Conservation (phyloP, 2,329 filamentous ascomycete species). For the Lasiodiplodia citricola region DNA sequence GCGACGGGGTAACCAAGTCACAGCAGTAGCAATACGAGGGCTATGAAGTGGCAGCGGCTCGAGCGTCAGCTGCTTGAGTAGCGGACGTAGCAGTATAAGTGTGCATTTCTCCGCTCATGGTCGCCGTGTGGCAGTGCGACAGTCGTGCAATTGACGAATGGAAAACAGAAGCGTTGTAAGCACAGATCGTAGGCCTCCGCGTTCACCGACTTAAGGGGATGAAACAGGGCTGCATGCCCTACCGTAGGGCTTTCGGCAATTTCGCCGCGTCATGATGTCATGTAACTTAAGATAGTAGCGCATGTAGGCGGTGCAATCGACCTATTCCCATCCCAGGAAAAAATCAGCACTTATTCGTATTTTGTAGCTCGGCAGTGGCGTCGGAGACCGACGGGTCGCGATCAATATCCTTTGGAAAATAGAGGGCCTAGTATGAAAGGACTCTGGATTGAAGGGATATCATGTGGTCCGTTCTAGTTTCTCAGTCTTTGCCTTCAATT, state of each 20-base stretch:
- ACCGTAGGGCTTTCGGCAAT: background rate
- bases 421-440: no score
- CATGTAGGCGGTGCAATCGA: background rate
- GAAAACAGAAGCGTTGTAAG: background rate
- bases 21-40: background rate
- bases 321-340: background rate
- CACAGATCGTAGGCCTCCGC: background rate
- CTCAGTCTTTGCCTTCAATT: no score
- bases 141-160: background rate
- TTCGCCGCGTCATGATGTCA: background rate
- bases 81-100: background rate
- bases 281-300: conserved; percentile 8
- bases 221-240: conserved; percentile 16
- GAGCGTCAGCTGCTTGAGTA: background rate
- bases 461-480: no score
- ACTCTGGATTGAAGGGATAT: no score
- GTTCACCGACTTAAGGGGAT: background rate
- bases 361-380: background rate
- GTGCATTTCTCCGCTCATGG: background rate
- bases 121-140: background rate
- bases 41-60: background rate
- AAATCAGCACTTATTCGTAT: background rate
- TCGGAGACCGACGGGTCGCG: no score
- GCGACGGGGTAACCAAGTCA: background rate
- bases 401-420: background rate